Evolutionary conservation across 257 asterid species (phyloP).

Genomic region (Solanum pinnatisectum): DNA sequence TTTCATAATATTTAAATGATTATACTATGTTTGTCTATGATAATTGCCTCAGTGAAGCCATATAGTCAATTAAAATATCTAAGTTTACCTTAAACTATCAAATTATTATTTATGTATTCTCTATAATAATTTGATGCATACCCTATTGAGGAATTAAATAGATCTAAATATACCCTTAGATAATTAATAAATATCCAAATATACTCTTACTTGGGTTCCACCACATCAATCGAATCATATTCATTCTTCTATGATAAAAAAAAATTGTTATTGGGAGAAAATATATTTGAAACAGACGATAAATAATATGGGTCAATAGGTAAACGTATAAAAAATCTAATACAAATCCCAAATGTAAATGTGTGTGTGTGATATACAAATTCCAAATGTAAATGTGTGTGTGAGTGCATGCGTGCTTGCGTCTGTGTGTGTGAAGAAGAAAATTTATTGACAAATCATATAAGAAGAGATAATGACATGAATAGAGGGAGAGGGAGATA

Average conservation of each 20-base stretch:
- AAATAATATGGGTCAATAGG: not conserved
- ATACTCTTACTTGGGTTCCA: not conserved
- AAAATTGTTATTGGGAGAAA: not conserved
- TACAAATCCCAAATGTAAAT: too few species aligned
- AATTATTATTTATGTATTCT: not conserved
- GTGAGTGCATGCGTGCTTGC: too few species aligned
- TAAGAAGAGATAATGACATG: not conserved
- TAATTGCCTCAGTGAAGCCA: too few species aligned
- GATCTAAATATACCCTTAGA: not conserved
- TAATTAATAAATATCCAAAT: not conserved
- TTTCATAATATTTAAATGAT: too few species aligned
- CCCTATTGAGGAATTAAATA: not conserved
- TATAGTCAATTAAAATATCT: too few species aligned
- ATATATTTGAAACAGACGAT: not conserved
- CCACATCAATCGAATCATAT: not conserved
- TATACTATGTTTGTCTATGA: too few species aligned
- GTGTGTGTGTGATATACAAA: not conserved
- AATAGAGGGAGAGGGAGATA: not conserved
- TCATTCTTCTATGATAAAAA: not conserved
- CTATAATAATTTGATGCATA: not conserved
- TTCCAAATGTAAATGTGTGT: not conserved
- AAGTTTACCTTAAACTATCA: too few species aligned
- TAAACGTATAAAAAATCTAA: not conserved
- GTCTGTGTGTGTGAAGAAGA: not conserved
- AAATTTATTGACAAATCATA: not conserved